Conservation (phyloP, 768 basidiomycete species). For the Rhizopogon sp. region DNA sequence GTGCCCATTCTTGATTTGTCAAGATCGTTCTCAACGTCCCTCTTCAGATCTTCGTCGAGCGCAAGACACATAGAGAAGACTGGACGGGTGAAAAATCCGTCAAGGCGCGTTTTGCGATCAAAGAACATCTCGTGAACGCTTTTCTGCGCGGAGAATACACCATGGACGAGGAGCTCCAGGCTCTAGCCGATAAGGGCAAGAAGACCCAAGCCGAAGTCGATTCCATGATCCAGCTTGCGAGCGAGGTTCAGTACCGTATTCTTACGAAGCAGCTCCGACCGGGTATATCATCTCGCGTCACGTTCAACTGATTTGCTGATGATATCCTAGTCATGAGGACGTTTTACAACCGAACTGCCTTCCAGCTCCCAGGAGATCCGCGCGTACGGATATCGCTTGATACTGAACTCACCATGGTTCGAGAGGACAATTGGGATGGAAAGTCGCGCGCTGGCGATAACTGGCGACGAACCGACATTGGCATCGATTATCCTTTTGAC, state of each 20-base stretch:
- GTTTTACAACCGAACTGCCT: conserved; percentile 98
- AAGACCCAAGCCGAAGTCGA: conserved; percentile 92
- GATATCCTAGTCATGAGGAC: conserved; percentile 75
- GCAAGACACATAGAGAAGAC: conserved; percentile 93
- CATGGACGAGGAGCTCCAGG: conserved; percentile 90
- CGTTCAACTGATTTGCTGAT: background rate
- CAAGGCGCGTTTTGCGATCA: conserved; percentile 93
- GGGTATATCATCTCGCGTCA: conserved; percentile 41
- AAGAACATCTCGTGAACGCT: conserved; percentile 88
- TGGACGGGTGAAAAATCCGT: conserved; percentile 99
- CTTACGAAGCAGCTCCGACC: conserved; percentile 77
- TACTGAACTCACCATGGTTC: conserved; percentile 89
- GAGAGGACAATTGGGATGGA: conserved; percentile 98
- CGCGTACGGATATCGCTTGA: conserved; percentile 97
- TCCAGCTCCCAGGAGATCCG: conserved; percentile 98
- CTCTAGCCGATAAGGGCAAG: conserved; percentile 82
- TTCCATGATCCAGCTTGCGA: conserved; percentile 92
- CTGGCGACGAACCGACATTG: conserved; percentile 93
- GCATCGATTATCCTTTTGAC: conserved; percentile 88
- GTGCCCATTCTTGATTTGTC: background rate
- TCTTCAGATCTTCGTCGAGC: conserved; percentile 75
- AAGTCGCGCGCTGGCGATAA: conserved; percentile 71
- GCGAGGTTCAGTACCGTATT: conserved; percentile 91
- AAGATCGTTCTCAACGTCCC: background rate
- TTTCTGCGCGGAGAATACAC: conserved; percentile 89